Conservation (phyloP, 1,139 yeast species). For the Hansenula sp. region DNA sequence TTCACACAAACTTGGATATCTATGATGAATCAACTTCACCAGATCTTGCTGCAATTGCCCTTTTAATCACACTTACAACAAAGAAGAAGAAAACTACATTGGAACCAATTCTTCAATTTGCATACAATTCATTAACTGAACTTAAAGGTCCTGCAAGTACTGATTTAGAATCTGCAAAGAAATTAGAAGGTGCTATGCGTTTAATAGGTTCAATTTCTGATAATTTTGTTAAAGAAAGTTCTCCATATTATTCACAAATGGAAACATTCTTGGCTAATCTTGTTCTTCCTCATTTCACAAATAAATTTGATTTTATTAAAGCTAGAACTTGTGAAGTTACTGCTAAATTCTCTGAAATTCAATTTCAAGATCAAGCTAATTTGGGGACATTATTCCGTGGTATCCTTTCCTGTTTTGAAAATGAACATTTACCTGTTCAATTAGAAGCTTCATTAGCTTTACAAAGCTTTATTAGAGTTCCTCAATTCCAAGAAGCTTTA, state of each 20-base stretch:
- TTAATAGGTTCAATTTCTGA: conserved; percentile 71
- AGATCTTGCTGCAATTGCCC: conserved; percentile 63
- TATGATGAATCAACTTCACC: conserved; percentile 57
- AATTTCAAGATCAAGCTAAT: conserved; percentile 45
- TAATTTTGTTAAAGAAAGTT: conserved; percentile 47
- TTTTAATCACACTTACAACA: conserved; percentile 61
- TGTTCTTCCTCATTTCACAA: conserved; percentile 69
- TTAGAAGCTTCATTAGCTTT: conserved; percentile 83
- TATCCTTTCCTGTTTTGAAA: conserved; percentile 55
- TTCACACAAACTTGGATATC: conserved; percentile 70
- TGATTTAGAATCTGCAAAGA: conserved; percentile 55
- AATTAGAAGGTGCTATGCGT: conserved; percentile 77
- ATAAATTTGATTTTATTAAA: conserved; percentile 66
- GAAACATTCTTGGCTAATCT: conserved; percentile 61
- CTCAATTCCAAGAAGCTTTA: conserved; percentile 63
- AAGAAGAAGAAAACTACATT: conserved; percentile 62
- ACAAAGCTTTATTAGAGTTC: conserved; percentile 68
- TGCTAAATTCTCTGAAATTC: conserved; percentile 63
- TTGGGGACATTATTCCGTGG: conserved; percentile 61
- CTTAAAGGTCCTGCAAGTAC: conserved; percentile 32
- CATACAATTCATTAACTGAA: conserved; percentile 49
- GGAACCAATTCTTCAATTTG: conserved; percentile 60
- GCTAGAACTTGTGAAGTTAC: conserved; percentile 83
- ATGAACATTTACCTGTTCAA: conserved; percentile 67
- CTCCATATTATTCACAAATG: conserved; percentile 62